A percentile compares a stretch with the other conserved stretches of the same genome.
These are phyloP conservation scores for Calonectria pseudoturangicola DNA, from an alignment of 2,329 filamentous ascomycete species.

Conservation along the genomic window DNA sequence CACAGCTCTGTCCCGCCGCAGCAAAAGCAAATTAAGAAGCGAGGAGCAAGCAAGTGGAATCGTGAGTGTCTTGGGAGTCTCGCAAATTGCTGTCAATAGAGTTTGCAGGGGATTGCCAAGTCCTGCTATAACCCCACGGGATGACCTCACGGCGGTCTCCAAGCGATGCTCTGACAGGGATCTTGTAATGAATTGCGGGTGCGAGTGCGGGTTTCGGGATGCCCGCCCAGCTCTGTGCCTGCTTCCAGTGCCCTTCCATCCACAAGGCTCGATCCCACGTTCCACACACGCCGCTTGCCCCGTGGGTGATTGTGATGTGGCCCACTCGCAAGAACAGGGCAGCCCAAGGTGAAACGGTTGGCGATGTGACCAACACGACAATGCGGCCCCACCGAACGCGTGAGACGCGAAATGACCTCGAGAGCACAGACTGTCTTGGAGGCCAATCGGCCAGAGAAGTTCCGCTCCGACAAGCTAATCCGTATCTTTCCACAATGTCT, in stretches of 20 bases:
- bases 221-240: neutral
- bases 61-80: neutral
- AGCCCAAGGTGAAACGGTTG: slow-evolving; percentile 9
- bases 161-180: slow-evolving; percentile 6
- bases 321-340: neutral
- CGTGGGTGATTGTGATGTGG: neutral
- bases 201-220: slow-evolving; percentile 5
- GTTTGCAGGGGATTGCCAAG: slow-evolving; percentile 11
- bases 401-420: slow-evolving; percentile 5
- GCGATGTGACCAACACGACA: neutral
- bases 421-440: slow-evolving; percentile 3
- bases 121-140: slow-evolving; percentile 12
- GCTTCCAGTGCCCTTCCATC: slow-evolving; percentile 8
- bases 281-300: neutral
- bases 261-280: slow-evolving; percentile 1
- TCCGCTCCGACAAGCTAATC: neutral
- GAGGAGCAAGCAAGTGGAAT: neutral
- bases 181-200: slow-evolving; percentile 14
- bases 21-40: neutral
- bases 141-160: slow-evolving; percentile 16
- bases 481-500: neutral
- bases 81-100: slow-evolving; percentile 16
- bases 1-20: neutral
- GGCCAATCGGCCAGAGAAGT: neutral
- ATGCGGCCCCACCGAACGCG: neutral